A percentile compares a stretch with the other conserved stretches of the same genome.
phyloP scores from a whole-genome alignment of 306 rosid species.

The Dalbergia cochinchinensis region DNA sequence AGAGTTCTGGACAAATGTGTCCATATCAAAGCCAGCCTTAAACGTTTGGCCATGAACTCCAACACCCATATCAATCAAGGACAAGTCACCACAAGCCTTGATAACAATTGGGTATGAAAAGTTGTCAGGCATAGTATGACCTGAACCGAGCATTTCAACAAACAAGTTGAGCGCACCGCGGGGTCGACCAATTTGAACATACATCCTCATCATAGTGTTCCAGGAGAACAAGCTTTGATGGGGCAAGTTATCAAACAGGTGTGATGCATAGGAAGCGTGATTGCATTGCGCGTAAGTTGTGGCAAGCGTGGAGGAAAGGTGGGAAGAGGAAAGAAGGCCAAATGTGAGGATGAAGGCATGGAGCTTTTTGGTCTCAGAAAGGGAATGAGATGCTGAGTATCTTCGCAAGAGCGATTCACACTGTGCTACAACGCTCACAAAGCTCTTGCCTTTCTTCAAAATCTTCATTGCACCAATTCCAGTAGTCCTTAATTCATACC shows the following conservation, averaged over 20 bases:
- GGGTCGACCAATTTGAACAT: constrained; percentile 53
- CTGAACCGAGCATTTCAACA: constrained; percentile 57
- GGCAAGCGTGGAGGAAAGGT: constrained; percentile 59
- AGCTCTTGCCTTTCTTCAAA: constrained; percentile 43
- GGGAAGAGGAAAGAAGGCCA: constrained; percentile 53
- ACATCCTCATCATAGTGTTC: constrained; percentile 71
- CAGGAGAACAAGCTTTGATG: constrained; percentile 57
- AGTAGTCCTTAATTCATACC: too few species aligned
- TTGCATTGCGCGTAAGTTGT: constrained; percentile 65
- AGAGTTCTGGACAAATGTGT: constrained; percentile 72
- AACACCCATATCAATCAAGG: constrained; percentile 54
- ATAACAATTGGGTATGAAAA: constrained; percentile 72
- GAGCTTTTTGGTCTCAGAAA: constrained; percentile 61
- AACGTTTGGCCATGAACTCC: constrained; percentile 73
- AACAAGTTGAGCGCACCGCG: constrained; percentile 66
- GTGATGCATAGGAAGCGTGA: constrained; percentile 62
- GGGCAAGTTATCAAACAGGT: constrained; percentile 67
- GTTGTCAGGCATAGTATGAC: constrained; percentile 60
- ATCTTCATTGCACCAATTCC: constrained; percentile 42
- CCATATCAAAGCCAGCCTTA: constrained; percentile 57
- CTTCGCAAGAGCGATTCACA: constrained; percentile 53
- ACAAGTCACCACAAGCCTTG: constrained; percentile 80
- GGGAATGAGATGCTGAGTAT: constrained; percentile 59
- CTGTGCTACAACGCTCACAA: constrained; percentile 33
- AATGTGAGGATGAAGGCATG: constrained; percentile 66